phyloP scores from a whole-genome alignment of 78 protist genomes.

The Neovahlkampfia damariscottae region DNA sequence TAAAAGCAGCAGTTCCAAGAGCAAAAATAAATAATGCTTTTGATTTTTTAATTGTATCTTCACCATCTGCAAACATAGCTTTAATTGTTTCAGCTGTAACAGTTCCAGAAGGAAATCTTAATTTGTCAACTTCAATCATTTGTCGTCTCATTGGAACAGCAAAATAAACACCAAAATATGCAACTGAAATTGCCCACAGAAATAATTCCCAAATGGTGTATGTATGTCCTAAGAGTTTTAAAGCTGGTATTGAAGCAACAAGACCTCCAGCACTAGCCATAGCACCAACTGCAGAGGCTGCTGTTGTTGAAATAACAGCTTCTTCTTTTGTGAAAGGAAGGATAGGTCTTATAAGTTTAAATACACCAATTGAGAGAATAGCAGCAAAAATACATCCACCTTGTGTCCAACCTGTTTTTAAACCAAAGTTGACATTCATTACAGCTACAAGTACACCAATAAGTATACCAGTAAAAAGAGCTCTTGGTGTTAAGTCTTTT shows the following conservation, averaged over 20 bases:
- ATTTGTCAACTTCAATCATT: conserved; percentile 57
- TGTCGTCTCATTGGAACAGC: conserved; percentile 68
- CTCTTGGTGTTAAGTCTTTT: not conserved
- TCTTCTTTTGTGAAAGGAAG: not conserved
- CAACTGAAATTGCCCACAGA: conserved; percentile 51
- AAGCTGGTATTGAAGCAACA: not conserved
- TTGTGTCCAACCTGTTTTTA: not conserved
- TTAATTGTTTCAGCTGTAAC: conserved; percentile 64
- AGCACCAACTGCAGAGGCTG: not conserved
- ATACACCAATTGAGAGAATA: not conserved
- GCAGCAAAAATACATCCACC: not conserved
- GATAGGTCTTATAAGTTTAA: not conserved
- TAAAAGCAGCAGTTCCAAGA: conserved; percentile 29
- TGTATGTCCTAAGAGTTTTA: not conserved
- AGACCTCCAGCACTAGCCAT: not conserved
- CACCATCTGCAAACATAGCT: not conserved
- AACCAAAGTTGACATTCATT: not conserved
- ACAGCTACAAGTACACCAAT: not conserved
- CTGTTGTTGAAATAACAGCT: not conserved
- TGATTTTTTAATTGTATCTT: conserved; percentile 15
- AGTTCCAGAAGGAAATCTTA: conserved; percentile 69
- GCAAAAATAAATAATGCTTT: conserved; percentile 36
- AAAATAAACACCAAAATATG: conserved; percentile 63
- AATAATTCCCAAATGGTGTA: not conserved
- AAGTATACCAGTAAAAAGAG: not conserved